These are phyloP conservation scores for Scedosporium boydii DNA, from an alignment of 2,329 filamentous ascomycete genomes.

Conservation along the genomic window DNA sequence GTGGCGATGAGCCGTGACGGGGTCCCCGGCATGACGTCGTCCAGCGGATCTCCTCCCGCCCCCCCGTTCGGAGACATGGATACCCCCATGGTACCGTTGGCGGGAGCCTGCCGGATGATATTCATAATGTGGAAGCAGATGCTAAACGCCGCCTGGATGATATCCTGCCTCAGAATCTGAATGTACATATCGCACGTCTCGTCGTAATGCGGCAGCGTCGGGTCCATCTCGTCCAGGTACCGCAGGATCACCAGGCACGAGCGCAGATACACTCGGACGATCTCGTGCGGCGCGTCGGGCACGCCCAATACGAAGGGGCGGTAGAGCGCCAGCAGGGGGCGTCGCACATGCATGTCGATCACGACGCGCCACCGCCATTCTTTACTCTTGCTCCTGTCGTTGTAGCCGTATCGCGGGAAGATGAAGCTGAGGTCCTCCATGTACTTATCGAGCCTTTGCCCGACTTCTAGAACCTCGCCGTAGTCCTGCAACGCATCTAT, in stretches of 20 bases:
- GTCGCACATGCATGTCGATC: conserved; percentile 44
- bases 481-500: conserved; percentile 45
- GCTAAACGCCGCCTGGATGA: conserved; percentile 44
- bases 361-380: conserved; percentile 41
- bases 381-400: conserved; percentile 34
- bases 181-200: conserved; percentile 43
- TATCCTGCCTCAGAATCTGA: conserved; percentile 42
- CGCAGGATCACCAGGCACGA: conserved; percentile 47
- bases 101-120: conserved; percentile 4
- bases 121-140: conserved; percentile 44
- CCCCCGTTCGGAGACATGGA: background rate
- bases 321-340: conserved; percentile 42
- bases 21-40: conserved; percentile 28
- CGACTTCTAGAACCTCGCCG: conserved; percentile 41
- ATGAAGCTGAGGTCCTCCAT: conserved; percentile 46
- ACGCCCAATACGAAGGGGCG: conserved; percentile 45
- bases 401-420: conserved; percentile 35
- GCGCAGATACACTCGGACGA: conserved; percentile 41
- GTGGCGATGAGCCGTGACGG: conserved; percentile 28
- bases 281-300: conserved; percentile 38
- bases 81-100: background rate
- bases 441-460: conserved; percentile 41
- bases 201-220: conserved; percentile 32
- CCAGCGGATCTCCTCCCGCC: background rate
- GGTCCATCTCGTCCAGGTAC: conserved; percentile 45